Percentiles rank a stretch among this genome's conserved stretches.
Conservation (phyloP, 345 rosid species). For the Brassica juncea region DNA sequence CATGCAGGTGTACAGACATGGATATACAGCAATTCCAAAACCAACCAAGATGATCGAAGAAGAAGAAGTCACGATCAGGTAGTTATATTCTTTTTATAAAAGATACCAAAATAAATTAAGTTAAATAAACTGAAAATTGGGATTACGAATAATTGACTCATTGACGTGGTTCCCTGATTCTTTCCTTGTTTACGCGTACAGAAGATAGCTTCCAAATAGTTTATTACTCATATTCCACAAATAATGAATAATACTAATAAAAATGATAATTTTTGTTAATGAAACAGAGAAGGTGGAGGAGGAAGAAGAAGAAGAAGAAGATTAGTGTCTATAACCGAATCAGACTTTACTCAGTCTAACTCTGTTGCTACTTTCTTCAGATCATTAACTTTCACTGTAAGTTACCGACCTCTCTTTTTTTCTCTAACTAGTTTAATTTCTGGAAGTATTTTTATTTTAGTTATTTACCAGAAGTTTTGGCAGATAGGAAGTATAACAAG, state of each 20-base stretch:
- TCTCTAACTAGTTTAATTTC: not conserved
- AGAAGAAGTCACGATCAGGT: slow-evolving; percentile 67
- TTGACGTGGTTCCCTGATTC: slow-evolving; percentile 29
- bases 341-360: slow-evolving; percentile 40
- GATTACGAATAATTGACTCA: slow-evolving; percentile 29
- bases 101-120: not conserved
- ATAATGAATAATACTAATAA: slow-evolving; percentile 36
- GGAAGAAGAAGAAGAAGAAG: slow-evolving; percentile 34
- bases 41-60: slow-evolving; percentile 56
- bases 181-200: slow-evolving; percentile 19
- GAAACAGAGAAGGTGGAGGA: slow-evolving; percentile 37
- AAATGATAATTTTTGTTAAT: slow-evolving; percentile 28
- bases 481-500: not conserved
- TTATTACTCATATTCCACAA: slow-evolving; percentile 15
- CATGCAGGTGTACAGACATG: slow-evolving; percentile 69
- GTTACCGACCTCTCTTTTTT: slow-evolving; percentile 21
- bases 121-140: not conserved
- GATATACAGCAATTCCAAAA: slow-evolving; percentile 67
- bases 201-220: slow-evolving; percentile 25
- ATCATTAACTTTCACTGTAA: slow-evolving; percentile 61
- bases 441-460: not conserved
- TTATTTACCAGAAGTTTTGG: slow-evolving; percentile 5
- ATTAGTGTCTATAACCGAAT: slow-evolving; percentile 21
- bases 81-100: not conserved
- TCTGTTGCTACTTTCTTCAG: slow-evolving; percentile 58